Percentiles rank a stretch among this genome's conserved stretches.
Conservation (phyloP, 2,329 filamentous ascomycete genomes). For the Aspergillus sojae region DNA sequence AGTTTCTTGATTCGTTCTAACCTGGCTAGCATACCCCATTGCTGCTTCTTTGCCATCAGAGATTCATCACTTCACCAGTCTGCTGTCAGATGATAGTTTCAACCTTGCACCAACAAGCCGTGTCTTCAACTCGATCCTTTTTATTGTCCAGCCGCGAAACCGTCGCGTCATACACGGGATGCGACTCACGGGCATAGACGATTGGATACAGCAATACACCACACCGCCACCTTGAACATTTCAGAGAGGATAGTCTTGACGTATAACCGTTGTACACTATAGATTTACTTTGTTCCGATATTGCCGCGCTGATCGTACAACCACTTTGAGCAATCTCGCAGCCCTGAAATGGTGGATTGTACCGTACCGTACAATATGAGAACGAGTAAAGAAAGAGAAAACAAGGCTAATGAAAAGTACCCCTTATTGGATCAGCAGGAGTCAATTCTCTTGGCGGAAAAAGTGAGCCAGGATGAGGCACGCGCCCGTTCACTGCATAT, state of each 20-base stretch:
- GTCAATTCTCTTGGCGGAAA: constrained; percentile 16
- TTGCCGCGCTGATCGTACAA: constrained; percentile 14
- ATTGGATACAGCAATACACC: constrained; percentile 3
- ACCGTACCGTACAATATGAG: constrained; percentile 7
- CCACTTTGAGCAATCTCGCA: constrained; percentile 2
- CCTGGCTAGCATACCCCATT: background rate
- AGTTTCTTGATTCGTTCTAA: constrained; percentile 7
- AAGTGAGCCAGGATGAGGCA: constrained; percentile 21
- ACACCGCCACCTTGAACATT: constrained; percentile 1
- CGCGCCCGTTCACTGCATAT: constrained; percentile 24
- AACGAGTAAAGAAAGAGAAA: constrained; percentile 7
- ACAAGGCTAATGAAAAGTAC: constrained; percentile 10
- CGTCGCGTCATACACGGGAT: constrained; percentile 2
- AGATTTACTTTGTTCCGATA: constrained; percentile 13
- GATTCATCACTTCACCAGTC: constrained; percentile 2
- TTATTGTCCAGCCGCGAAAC: background rate
- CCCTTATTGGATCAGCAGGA: constrained; percentile 17
- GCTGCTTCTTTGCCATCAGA: background rate
- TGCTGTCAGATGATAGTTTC: constrained; percentile 8
- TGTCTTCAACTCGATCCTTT: background rate
- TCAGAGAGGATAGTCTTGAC: background rate
- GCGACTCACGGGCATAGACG: background rate
- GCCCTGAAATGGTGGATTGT: constrained; percentile 4
- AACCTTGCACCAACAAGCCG: background rate
- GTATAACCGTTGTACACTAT: constrained; percentile 4